Conservation (phyloP, 306 rosid species). For the Prinsepia uniflora region DNA sequence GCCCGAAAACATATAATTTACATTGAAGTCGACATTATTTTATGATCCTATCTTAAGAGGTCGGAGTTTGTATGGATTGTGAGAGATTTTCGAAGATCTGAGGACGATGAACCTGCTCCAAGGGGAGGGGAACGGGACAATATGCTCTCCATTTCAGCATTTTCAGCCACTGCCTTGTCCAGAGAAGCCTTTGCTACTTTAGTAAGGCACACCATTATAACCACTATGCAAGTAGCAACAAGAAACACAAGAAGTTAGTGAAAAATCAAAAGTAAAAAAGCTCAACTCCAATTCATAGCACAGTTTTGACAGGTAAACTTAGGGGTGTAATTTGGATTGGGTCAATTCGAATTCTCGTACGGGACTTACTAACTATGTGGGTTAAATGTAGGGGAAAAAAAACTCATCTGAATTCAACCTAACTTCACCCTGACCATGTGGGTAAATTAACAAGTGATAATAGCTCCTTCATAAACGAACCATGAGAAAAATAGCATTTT, state of each 20-base stretch:
- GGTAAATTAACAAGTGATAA: no score
- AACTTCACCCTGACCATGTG: no score
- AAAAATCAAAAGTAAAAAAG: background rate
- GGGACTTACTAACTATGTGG: no score
- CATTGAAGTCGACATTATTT: constrained; percentile 6
- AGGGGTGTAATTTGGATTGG: no score
- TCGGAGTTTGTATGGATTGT: constrained; percentile 26
- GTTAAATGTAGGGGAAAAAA: no score
- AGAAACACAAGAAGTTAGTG: background rate
- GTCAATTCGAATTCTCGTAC: no score
- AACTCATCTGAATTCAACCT: no score
- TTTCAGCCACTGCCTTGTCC: constrained; percentile 46
- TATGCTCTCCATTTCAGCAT: constrained; percentile 26
- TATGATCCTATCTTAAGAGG: constrained; percentile 19
- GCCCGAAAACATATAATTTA: constrained; percentile 1
- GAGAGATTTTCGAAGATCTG: constrained; percentile 30
- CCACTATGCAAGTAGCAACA: constrained; percentile 29
- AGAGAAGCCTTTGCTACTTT: constrained; percentile 54
- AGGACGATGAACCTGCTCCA: constrained; percentile 4
- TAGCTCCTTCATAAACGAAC: no score
- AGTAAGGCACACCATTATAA: constrained; percentile 37
- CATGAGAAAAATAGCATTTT: no score
- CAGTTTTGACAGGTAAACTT: background rate
- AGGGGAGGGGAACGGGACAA: constrained; percentile 13
- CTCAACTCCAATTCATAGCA: background rate